phyloP scores from a whole-genome alignment of 495 filamentous ascomycete species.

The Annulohypoxylon moriforme region DNA sequence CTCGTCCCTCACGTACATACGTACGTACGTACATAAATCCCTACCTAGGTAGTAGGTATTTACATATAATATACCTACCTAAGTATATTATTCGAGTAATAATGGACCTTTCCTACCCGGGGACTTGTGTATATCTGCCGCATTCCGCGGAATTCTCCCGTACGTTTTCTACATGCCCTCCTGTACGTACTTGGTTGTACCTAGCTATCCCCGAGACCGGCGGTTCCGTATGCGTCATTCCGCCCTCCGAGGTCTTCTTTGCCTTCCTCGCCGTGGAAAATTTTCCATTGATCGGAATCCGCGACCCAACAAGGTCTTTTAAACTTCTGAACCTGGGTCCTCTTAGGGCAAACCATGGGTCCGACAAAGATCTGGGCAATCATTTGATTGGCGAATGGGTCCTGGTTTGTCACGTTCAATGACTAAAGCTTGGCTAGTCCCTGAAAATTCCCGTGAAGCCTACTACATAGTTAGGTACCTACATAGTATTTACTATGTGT shows the following conservation, averaged over 20 bases:
- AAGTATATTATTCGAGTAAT: neutral
- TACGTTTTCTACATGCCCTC: neutral
- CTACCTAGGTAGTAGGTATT: neutral
- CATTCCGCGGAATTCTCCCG: conserved; percentile 19
- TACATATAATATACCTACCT: too few species aligned
- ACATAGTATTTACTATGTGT: neutral
- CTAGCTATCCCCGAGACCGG: conserved; percentile 41
- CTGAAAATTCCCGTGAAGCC: conserved; percentile 16
- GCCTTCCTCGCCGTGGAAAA: conserved; percentile 15
- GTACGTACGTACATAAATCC: too few species aligned
- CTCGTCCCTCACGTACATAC: too few species aligned
- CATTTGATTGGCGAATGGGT: conserved; percentile 30
- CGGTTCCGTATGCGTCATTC: conserved; percentile 41
- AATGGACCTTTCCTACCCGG: too few species aligned
- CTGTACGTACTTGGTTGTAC: neutral
- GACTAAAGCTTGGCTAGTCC: conserved; percentile 21
- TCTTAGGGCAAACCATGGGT: conserved; percentile 25
- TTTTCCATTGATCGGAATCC: conserved; percentile 32
- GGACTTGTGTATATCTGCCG: conserved; percentile 14
- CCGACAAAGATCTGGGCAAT: conserved; percentile 19
- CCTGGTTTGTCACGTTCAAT: conserved; percentile 27
- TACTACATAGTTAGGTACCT: neutral
- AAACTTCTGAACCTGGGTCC: conserved; percentile 21
- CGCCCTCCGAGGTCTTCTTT: conserved; percentile 15
- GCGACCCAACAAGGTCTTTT: conserved; percentile 5